Conservation (phyloP, 306 rosid species). For the Sophora flavescens region DNA sequence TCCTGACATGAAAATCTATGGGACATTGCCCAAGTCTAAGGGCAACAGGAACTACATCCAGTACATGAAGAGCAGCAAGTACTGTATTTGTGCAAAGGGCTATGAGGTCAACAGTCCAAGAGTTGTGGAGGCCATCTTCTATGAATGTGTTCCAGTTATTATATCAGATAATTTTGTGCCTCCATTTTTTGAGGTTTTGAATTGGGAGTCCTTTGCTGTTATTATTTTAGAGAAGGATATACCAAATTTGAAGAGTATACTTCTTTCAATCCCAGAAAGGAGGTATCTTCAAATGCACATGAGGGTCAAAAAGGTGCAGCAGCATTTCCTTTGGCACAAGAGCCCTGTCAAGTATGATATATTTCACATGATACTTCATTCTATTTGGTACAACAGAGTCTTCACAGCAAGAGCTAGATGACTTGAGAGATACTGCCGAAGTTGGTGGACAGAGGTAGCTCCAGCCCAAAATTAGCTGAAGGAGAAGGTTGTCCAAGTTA, state of each 20-base stretch:
- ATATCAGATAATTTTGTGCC: conserved; percentile 95
- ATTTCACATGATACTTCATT: conserved; percentile 93
- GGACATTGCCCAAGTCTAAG: conserved; percentile 60
- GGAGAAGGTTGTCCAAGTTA: too few relatives aligned
- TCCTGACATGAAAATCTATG: conserved; percentile 87
- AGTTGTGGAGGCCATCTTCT: conserved; percentile 89
- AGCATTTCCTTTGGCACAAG: conserved; percentile 88
- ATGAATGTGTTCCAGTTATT: conserved; percentile 86
- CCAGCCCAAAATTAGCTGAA: too few relatives aligned
- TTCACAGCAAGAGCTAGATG: conserved; percentile 54
- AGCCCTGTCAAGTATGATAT: conserved; percentile 85
- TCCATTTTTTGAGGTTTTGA: conserved; percentile 77
- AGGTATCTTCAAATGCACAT: conserved; percentile 73
- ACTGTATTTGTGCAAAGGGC: conserved; percentile 93
- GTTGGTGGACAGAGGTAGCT: background rate
- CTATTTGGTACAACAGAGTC: conserved; percentile 85
- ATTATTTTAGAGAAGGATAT: conserved; percentile 83
- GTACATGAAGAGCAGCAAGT: conserved; percentile 92
- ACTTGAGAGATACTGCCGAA: background rate
- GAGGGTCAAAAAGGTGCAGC: conserved; percentile 80
- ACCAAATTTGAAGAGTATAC: conserved; percentile 80
- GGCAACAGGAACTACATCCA: conserved; percentile 64
- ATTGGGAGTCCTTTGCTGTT: conserved; percentile 94
- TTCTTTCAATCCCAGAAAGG: conserved; percentile 73
- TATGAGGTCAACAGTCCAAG: conserved; percentile 95